phyloP scores from a whole-genome alignment of 2,329 filamentous ascomycete genomes.

The Diplodia scrobiculata region DNA sequence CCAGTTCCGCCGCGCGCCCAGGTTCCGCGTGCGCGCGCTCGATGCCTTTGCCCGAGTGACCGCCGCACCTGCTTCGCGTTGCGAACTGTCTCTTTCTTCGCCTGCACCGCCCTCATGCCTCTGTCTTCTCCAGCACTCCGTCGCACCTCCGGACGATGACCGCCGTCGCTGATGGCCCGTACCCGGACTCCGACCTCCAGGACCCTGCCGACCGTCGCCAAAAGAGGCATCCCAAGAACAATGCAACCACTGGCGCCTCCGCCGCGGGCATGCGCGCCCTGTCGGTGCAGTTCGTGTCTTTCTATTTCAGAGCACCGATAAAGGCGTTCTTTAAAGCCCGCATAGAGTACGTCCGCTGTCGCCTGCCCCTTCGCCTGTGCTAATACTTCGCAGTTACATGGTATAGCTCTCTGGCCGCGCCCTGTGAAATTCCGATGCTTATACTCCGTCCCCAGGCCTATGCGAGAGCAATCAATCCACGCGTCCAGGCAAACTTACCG shows the following conservation, averaged over 20 bases:
- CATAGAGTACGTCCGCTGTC: slow-evolving; percentile 69
- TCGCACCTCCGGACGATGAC: slow-evolving; percentile 43
- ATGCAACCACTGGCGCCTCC: slow-evolving; percentile 72
- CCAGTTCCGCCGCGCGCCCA: not conserved
- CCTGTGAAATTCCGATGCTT: not conserved
- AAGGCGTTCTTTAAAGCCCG: slow-evolving; percentile 91
- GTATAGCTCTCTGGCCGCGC: slow-evolving; percentile 39
- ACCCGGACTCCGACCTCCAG: slow-evolving; percentile 25
- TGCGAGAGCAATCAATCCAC: slow-evolving; percentile 64
- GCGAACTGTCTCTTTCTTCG: not conserved
- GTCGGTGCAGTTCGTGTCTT: slow-evolving; percentile 73
- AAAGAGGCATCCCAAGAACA: slow-evolving; percentile 55
- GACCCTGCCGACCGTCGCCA: slow-evolving; percentile 24
- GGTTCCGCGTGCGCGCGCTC: slow-evolving; percentile 16
- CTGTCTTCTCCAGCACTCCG: slow-evolving; percentile 20
- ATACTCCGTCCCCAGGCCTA: slow-evolving; percentile 54
- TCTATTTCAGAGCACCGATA: slow-evolving; percentile 87
- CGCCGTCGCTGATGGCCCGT: slow-evolving; percentile 39
- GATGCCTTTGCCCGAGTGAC: slow-evolving; percentile 19
- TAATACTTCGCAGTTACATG: slow-evolving; percentile 52
- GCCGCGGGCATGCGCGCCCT: slow-evolving; percentile 80
- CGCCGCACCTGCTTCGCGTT: slow-evolving; percentile 5
- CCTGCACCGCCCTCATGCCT: slow-evolving; percentile 23
- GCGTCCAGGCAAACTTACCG: slow-evolving; percentile 49
- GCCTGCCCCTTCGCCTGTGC: not conserved